These are phyloP conservation scores for Daldinia vernicosa DNA, from an alignment of 495 filamentous ascomycete genomes.

Conservation along the genomic window DNA sequence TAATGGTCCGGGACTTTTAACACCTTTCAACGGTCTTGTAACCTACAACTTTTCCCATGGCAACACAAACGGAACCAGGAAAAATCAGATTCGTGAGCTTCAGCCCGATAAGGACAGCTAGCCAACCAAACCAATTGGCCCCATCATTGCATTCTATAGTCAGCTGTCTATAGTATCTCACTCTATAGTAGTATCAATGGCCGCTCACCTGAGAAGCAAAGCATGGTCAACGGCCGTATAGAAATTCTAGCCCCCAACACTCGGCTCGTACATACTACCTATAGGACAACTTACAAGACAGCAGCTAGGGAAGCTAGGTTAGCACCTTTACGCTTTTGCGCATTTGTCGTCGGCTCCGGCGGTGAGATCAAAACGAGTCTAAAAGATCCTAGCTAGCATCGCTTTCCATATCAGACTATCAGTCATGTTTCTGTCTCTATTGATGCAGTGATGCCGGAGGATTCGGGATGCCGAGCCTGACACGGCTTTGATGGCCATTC, in stretches of 20 bases:
- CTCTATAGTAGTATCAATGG: slow-evolving; percentile 2
- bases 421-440: slow-evolving; percentile 10
- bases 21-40: not conserved
- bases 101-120: not conserved
- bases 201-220: slow-evolving; percentile 1
- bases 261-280: not conserved
- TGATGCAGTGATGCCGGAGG: slow-evolving; percentile 15
- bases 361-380: slow-evolving; percentile 12
- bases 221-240: slow-evolving; percentile 1
- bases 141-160: slow-evolving; percentile 4
- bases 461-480: slow-evolving; percentile 36
- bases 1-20: slow-evolving; percentile 9
- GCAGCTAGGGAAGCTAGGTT: not conserved
- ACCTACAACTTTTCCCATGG: not conserved
- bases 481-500: slow-evolving; percentile 5
- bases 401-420: slow-evolving; percentile 7
- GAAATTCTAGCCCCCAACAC: slow-evolving; percentile 7
- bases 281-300: too few species aligned
- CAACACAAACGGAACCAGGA: not conserved
- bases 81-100: not conserved
- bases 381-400: not conserved
- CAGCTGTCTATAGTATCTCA: not conserved
- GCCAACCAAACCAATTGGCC: slow-evolving; percentile 2
- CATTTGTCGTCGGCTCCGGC: slow-evolving; percentile 18
- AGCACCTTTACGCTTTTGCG: not conserved